Conservation (phyloP, 345 rosid species). For the Eucalyptus tenuipes region DNA sequence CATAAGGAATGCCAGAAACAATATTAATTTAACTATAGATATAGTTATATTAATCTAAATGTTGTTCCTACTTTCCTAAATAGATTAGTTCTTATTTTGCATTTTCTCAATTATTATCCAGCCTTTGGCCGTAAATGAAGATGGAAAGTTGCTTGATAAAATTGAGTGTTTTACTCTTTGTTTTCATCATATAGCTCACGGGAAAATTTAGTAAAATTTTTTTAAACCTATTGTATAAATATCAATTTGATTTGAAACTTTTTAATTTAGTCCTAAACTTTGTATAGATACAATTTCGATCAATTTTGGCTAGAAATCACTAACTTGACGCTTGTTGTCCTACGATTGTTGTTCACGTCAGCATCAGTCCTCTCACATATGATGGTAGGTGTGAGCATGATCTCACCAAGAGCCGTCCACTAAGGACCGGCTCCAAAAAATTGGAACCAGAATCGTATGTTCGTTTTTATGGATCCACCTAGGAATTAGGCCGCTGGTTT, state of each 20-base stretch:
- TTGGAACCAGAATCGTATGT: fast-evolving
- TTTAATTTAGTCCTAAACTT: too few species aligned
- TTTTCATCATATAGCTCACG: not conserved
- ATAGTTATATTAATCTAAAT: not conserved
- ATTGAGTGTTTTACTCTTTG: not conserved
- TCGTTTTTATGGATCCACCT: too few species aligned
- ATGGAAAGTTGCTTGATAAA: not conserved
- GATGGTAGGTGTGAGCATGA: too few species aligned
- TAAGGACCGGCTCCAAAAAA: too few species aligned
- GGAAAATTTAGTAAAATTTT: too few species aligned
- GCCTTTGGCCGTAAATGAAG: not conserved
- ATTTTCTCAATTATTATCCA: not conserved
- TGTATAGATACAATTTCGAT: too few species aligned
- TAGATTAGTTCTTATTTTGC: not conserved
- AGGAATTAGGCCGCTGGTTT: fast-evolving
- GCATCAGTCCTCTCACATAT: fast-evolving
- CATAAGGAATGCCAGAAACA: not conserved
- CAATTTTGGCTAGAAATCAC: too few species aligned
- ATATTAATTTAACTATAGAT: not conserved
- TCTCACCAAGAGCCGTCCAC: too few species aligned
- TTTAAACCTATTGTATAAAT: too few species aligned
- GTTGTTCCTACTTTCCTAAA: not conserved
- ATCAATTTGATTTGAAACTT: too few species aligned
- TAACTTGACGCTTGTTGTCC: not conserved
- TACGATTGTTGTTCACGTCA: too few species aligned